Percentiles rank a stretch among this genome's conserved stretches.
phyloP scores from a whole-genome alignment of 169 alveolate genomes.

The Plasmodium malariae region DNA sequence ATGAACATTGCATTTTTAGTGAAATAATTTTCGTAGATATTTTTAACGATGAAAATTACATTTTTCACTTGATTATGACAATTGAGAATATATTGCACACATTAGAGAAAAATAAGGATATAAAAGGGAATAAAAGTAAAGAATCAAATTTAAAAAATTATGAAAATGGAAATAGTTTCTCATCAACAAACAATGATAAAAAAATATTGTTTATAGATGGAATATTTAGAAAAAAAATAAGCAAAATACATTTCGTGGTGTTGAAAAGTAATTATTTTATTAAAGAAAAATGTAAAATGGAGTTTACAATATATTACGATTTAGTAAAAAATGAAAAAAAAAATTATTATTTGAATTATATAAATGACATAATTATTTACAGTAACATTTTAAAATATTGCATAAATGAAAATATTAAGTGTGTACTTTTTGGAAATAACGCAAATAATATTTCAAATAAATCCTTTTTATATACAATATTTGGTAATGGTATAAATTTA shows the following conservation, averaged over 20 bases:
- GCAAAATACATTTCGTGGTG: conserved; percentile 36
- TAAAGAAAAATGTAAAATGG: conserved; percentile 13
- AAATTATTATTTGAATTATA: conserved; percentile 57
- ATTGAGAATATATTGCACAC: conserved; percentile 27
- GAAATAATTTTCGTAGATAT: conserved; percentile 63
- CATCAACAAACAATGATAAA: neutral
- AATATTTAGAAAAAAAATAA: conserved; percentile 48
- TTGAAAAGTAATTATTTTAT: conserved; percentile 60
- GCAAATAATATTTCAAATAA: conserved; percentile 75
- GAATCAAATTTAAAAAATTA: neutral
- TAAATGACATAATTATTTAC: conserved; percentile 60
- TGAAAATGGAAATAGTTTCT: neutral
- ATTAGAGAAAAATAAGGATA: neutral
- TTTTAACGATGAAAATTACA: conserved; percentile 38
- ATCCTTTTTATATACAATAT: conserved; percentile 52
- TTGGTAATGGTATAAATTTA: conserved; percentile 60
- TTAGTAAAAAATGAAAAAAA: conserved; percentile 45
- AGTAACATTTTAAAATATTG: conserved; percentile 64
- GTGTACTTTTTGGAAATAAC: conserved; percentile 61
- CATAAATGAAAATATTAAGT: conserved; percentile 46
- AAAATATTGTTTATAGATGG: conserved; percentile 25
- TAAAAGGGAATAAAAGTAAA: neutral
- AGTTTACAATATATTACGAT: conserved; percentile 28
- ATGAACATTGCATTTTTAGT: conserved; percentile 61
- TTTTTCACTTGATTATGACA: conserved; percentile 10